Percentiles rank a stretch among this genome's conserved stretches.
phyloP scores from a whole-genome alignment of 257 asterid species.

The Nicotiana sylvestris region DNA sequence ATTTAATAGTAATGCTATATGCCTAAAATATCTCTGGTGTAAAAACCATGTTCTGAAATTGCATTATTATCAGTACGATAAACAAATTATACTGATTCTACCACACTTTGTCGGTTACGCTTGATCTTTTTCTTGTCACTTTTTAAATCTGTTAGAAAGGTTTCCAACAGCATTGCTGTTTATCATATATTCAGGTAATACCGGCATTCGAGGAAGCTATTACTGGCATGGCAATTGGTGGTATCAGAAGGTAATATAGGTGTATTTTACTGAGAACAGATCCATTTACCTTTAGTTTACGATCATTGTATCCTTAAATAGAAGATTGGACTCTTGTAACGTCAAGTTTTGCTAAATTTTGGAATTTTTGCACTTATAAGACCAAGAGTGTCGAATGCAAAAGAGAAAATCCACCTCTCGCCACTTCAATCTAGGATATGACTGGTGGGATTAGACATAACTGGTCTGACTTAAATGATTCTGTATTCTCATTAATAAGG shows the following conservation, averaged over 20 bases:
- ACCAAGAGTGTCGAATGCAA: background rate
- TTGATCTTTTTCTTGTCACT: constrained; percentile 6
- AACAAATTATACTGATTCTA: background rate
- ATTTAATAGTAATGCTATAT: background rate
- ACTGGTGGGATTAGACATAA: background rate
- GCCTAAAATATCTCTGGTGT: background rate
- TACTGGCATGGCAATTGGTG: constrained; percentile 86
- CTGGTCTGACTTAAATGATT: background rate
- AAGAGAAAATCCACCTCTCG: background rate
- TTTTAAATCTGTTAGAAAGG: background rate
- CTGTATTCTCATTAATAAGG: background rate
- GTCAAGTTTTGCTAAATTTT: background rate
- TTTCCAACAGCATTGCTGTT: constrained; percentile 21
- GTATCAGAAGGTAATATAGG: constrained; percentile 69
- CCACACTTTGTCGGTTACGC: background rate
- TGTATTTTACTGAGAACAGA: background rate
- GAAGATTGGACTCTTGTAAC: background rate
- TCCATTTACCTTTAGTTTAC: background rate
- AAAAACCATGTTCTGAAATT: background rate
- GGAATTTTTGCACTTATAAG: background rate
- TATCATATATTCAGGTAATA: constrained; percentile 62
- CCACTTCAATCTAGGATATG: background rate
- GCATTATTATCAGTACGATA: background rate
- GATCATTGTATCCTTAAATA: background rate
- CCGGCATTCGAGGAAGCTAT: constrained; percentile 98